Evolutionary conservation across 2,329 filamentous ascomycete species (phyloP).

Genomic region (Fusarium veterinarium): DNA sequence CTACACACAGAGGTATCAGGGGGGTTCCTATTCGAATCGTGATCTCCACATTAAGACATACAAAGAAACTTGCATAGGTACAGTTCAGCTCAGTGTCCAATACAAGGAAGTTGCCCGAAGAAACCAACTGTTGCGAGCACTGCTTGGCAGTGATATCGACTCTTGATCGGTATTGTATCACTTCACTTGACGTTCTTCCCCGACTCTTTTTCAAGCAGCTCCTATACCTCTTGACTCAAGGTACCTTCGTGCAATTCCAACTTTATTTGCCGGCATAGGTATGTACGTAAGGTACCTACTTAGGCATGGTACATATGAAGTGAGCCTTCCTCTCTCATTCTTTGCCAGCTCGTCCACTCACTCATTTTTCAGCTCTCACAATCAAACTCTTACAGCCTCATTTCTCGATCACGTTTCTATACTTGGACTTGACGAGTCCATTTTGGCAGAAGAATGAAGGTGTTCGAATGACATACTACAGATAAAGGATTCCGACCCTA

Average conservation of each 20-base stretch:
- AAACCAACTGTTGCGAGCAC: slow-evolving; percentile 3
- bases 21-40: neutral
- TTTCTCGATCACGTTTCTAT: neutral
- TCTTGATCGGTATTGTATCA: neutral
- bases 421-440: slow-evolving; percentile 7
- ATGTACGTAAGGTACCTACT: neutral
- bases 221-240: neutral
- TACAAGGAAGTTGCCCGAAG: neutral
- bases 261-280: neutral
- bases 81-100: neutral
- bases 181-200: neutral
- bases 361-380: neutral
- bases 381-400: neutral
- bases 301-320: neutral
- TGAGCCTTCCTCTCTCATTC: neutral
- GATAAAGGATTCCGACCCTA: neutral
- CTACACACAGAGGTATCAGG: neutral
- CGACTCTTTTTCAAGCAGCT: neutral
- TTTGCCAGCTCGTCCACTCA: neutral
- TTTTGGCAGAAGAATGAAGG: slow-evolving; percentile 13
- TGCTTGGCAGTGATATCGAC: slow-evolving; percentile 2
- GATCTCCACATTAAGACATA: neutral
- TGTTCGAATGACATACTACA: neutral
- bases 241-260: neutral
- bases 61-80: neutral